A percentile compares a stretch with the other conserved stretches of the same genome.
Evolutionary conservation across 148 eudicot species (phyloP).

Genomic region (Persicaria tinctoria): DNA sequence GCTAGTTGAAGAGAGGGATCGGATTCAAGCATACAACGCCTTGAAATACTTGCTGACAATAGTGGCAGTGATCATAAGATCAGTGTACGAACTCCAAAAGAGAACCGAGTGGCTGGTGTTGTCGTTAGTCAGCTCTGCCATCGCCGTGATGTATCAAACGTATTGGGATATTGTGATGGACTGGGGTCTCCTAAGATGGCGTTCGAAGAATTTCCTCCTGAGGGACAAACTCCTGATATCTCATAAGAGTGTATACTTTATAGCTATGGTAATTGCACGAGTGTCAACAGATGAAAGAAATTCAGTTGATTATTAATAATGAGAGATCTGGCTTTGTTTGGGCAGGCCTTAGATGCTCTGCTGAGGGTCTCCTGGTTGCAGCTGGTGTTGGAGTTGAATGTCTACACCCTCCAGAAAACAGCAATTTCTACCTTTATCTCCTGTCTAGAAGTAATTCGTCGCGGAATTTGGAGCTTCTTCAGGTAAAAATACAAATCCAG

Average conservation of each 20-base stretch:
- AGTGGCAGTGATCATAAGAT: conserved; percentile 23
- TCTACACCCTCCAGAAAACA: conserved; percentile 20
- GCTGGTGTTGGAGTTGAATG: conserved; percentile 34
- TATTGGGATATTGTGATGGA: conserved; percentile 36
- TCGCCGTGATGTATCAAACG: conserved; percentile 17
- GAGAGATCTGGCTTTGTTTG: background rate
- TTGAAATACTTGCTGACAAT: conserved; percentile 35
- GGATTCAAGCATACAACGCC: conserved; percentile 40
- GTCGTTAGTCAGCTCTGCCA: conserved; percentile 19
- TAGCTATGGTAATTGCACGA: conserved; percentile 25
- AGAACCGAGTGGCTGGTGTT: conserved; percentile 14
- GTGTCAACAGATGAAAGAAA: background rate
- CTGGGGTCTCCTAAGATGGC: conserved; percentile 28
- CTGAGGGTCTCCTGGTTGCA: conserved; percentile 59
- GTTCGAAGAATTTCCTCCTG: conserved; percentile 24
- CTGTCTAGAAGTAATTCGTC: conserved; percentile 47
- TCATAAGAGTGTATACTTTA: conserved; percentile 24
- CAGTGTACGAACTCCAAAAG: conserved; percentile 21
- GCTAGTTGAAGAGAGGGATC: conserved; percentile 51
- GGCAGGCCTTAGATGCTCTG: conserved; percentile 31
- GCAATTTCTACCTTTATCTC: conserved; percentile 36
- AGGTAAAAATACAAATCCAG: conserved; percentile 24
- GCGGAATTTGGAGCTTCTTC: conserved; percentile 57
- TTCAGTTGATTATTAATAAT: background rate
- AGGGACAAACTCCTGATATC: conserved; percentile 30